Percentiles rank a stretch among this genome's conserved stretches.
phyloP scores from a whole-genome alignment of 257 asterid genomes.

The Henckelia pumila region DNA sequence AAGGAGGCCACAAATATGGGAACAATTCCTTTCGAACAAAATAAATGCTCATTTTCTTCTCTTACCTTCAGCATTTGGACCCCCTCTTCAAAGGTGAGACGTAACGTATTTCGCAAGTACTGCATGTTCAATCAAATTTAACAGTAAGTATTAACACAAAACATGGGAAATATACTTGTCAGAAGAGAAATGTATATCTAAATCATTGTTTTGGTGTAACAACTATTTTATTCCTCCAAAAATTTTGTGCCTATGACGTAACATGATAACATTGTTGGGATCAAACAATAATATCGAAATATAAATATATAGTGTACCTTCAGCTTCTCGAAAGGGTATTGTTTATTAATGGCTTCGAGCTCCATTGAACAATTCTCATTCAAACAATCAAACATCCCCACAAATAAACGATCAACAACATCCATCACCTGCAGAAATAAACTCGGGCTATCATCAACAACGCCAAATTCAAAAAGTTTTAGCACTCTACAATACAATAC shows the following conservation, averaged over 20 bases:
- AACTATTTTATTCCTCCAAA: background rate
- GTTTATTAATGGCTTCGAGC: constrained; percentile 76
- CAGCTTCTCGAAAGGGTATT: constrained; percentile 79
- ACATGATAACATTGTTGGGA: background rate
- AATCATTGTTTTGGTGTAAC: constrained; percentile 10
- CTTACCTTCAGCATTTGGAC: constrained; percentile 84
- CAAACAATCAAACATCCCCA: constrained; percentile 69
- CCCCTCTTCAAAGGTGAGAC: constrained; percentile 90
- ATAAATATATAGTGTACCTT: constrained; percentile 58
- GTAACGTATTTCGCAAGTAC: constrained; percentile 68
- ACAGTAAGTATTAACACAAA: constrained; percentile 19
- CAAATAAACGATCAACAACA: constrained; percentile 75
- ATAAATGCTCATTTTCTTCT: background rate
- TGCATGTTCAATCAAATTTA: constrained; percentile 39
- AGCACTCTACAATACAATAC: background rate
- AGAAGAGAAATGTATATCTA: background rate
- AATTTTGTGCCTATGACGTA: background rate
- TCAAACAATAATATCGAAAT: too few relatives aligned
- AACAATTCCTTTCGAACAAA: background rate
- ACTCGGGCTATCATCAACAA: constrained; percentile 6
- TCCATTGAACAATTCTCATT: constrained; percentile 63
- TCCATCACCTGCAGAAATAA: constrained; percentile 81
- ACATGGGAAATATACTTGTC: background rate
- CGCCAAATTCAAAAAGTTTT: constrained; percentile 4
- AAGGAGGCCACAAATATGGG: background rate